Percentiles rank a stretch among this genome's conserved stretches.
These are phyloP conservation scores for Heritiera fomes DNA, from an alignment of 345 rosid genomes.

Conservation along the genomic window DNA sequence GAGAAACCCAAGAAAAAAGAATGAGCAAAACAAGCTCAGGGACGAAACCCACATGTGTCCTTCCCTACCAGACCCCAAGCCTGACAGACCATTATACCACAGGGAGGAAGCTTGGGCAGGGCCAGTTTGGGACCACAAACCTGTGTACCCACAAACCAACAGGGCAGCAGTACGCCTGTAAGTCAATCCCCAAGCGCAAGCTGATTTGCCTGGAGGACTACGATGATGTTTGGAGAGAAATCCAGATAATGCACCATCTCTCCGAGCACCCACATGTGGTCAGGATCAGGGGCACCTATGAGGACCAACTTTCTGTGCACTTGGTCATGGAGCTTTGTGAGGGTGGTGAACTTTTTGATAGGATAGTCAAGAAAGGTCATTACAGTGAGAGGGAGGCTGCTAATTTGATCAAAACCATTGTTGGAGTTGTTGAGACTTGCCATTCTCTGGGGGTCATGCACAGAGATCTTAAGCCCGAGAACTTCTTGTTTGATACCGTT, in stretches of 20 bases:
- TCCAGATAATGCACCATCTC: slow-evolving; percentile 88
- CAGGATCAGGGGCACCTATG: slow-evolving; percentile 57
- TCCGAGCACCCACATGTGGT: slow-evolving; percentile 67
- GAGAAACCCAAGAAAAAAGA: background rate
- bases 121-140: slow-evolving; percentile 76
- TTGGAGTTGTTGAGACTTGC: slow-evolving; percentile 74
- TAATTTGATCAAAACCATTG: slow-evolving; percentile 67
- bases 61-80: slow-evolving; percentile 24
- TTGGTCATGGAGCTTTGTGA: slow-evolving; percentile 83
- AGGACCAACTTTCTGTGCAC: slow-evolving; percentile 52
- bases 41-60: slow-evolving; percentile 15
- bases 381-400: slow-evolving; percentile 80
- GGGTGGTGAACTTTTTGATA: slow-evolving; percentile 77
- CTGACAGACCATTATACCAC: slow-evolving; percentile 39
- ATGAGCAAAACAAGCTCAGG: slow-evolving; percentile 18
- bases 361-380: slow-evolving; percentile 68
- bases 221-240: slow-evolving; percentile 81
- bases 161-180: slow-evolving; percentile 60
- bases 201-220: slow-evolving; percentile 69
- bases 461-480: slow-evolving; percentile 83
- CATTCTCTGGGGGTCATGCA: slow-evolving; percentile 80
- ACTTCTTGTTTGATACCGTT: slow-evolving; percentile 57
- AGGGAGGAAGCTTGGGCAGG: slow-evolving; percentile 68
- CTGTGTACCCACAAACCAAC: slow-evolving; percentile 62
- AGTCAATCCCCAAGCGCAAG: slow-evolving; percentile 76